phyloP scores from a whole-genome alignment of 805 yeast species.

The Blastobotrys chiropterorum region DNA sequence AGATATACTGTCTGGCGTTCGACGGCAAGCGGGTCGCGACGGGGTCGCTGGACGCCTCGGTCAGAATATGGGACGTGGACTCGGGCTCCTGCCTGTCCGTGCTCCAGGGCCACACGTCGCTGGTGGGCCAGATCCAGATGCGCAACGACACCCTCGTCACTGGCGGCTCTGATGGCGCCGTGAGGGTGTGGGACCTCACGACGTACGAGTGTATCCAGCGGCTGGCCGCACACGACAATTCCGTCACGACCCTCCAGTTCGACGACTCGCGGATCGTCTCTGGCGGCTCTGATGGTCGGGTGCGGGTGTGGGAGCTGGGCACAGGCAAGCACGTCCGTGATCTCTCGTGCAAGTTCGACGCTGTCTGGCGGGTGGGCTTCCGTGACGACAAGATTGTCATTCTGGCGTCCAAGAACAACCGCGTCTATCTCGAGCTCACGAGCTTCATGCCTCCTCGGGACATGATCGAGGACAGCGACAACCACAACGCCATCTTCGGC shows the following conservation, averaged over 20 bases:
- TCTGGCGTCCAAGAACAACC: conserved; percentile 28
- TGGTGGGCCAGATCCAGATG: conserved; percentile 79
- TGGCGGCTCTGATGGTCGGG: conserved; percentile 39
- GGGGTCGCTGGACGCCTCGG: conserved; percentile 91
- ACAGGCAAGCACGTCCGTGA: conserved; percentile 36
- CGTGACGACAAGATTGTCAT: conserved; percentile 35
- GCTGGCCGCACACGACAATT: conserved; percentile 39
- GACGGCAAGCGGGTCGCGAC: conserved; percentile 88
- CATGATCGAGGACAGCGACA: conserved; percentile 1
- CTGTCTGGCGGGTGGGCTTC: conserved; percentile 38
- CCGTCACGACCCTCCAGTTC: conserved; percentile 37
- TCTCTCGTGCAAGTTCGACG: conserved; percentile 30
- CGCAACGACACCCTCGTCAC: conserved; percentile 67
- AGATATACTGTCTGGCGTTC: conserved; percentile 89
- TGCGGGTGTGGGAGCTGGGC: conserved; percentile 36
- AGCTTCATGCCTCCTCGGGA: conserved; percentile 29
- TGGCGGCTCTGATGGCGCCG: conserved; percentile 81
- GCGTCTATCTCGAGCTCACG: conserved; percentile 33
- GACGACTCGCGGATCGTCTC: conserved; percentile 36
- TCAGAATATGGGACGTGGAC: conserved; percentile 89
- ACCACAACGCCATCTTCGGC: not conserved
- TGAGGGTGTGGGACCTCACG: conserved; percentile 77
- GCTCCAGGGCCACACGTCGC: conserved; percentile 83
- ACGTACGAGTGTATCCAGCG: conserved; percentile 72
- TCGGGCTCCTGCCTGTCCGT: conserved; percentile 76